A percentile compares a stretch with the other conserved stretches of the same genome.
Conservation (phyloP, 2,329 filamentous ascomycete genomes). For the Cladosporium austrohemisphaericum region DNA sequence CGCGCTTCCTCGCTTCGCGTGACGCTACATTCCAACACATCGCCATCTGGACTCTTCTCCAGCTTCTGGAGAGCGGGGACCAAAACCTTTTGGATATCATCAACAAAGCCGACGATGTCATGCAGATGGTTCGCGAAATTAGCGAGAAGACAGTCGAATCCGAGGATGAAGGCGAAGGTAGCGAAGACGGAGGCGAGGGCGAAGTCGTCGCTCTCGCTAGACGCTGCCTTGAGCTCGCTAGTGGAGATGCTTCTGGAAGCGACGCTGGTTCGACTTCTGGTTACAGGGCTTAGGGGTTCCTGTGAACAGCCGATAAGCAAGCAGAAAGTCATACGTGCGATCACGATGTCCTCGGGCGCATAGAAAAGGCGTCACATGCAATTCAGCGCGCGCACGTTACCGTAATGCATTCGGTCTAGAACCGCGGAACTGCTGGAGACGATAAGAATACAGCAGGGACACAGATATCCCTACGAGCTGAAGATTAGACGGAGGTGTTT, state of each 20-base stretch:
- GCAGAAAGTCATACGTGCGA: too few species aligned
- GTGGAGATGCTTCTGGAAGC: slow-evolving; percentile 4
- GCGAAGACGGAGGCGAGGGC: slow-evolving; percentile 77
- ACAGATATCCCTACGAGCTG: not conserved
- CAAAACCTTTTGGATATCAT: slow-evolving; percentile 83
- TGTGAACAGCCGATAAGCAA: slow-evolving; percentile 2
- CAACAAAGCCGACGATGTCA: slow-evolving; percentile 83
- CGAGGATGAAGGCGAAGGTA: slow-evolving; percentile 77
- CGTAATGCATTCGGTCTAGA: too few species aligned
- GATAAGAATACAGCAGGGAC: too few species aligned
- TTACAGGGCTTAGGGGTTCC: slow-evolving; percentile 8
- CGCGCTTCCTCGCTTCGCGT: slow-evolving; percentile 86
- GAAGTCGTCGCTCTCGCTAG: slow-evolving; percentile 90
- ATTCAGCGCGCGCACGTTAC: not conserved
- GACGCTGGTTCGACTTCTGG: slow-evolving; percentile 13
- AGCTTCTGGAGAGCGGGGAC: slow-evolving; percentile 93
- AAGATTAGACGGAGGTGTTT: not conserved
- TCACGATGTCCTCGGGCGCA: too few species aligned
- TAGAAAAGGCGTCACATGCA: not conserved
- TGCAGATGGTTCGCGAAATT: slow-evolving; percentile 87
- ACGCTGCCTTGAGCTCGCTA: slow-evolving; percentile 67
- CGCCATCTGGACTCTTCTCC: slow-evolving; percentile 94
- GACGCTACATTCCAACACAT: slow-evolving; percentile 99
- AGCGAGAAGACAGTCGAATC: slow-evolving; percentile 84
- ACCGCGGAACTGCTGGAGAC: too few species aligned